Evolutionary conservation across 2,329 filamentous ascomycete species (phyloP), one percentile per base, ranked within the genome.

Genomic region (Magnaporthiopsis incrustans): DNA sequence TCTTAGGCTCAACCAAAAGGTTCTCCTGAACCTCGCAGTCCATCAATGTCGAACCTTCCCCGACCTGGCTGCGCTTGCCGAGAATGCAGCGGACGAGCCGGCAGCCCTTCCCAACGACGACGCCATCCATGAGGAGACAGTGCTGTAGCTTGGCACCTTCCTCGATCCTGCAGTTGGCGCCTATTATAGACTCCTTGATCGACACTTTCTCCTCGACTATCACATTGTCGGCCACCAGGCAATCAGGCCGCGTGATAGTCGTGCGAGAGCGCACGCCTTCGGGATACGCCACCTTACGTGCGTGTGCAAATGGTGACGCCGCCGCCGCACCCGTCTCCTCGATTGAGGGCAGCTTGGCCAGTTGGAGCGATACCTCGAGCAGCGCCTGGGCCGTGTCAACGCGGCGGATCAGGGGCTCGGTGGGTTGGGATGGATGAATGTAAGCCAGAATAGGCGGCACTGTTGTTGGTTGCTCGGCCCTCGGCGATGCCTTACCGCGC

Each of bases 11-110:
- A 59, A 93, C 88, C 1, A 97, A 83, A 11, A 94, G 81, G 72
- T 94, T 94, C 75, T 97, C 91, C 74, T 97, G 92, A 6, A 98
- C 89, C 76, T 98, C 92, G 70, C 93, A 97, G 66, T 97, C 91
- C 63, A 89, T 92, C 69, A 98, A 77, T n/a, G 87, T 84, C 7
- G 83, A 88, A 11, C 88, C 89, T 60, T 91, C 90, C n/a, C 94
- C 93, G 69, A 99, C 86, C 70, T 89, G 88, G 68, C 89, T 90
- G 67, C 91, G 80, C 71, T 89, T 86, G 5, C 95, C 95, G 57
- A 98, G 77, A 38, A 98, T 90, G 72, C 93, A 97, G 27, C 91
- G 90, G 1, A 90, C 95, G 62, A 98, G 79, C 74, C 92, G 92
- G 72, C 89, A 93, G 58, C 89, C 89, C 70, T 91, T 90, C 18